Evolutionary conservation across 805 yeast genomes (phyloP).

Genomic region (Barnettozyma botsteinii): DNA sequence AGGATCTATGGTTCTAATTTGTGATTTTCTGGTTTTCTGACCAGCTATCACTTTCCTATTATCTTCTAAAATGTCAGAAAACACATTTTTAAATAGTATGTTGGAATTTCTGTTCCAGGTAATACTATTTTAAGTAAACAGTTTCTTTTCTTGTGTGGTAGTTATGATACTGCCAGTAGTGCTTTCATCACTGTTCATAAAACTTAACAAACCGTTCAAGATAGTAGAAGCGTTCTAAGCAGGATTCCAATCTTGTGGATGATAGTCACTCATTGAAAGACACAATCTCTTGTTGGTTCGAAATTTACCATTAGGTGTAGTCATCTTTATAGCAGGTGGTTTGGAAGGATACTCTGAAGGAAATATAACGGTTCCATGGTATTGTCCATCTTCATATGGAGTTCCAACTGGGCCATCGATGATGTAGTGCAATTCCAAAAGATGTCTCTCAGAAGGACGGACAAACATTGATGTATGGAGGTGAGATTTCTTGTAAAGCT

Average conservation of each 20-base stretch:
- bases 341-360: slow-evolving; percentile 83
- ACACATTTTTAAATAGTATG: slow-evolving; percentile 48
- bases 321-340: slow-evolving; percentile 82
- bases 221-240: slow-evolving; percentile 91
- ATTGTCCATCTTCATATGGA: slow-evolving; percentile 79
- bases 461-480: slow-evolving; percentile 80
- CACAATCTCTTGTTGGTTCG: slow-evolving; percentile 71
- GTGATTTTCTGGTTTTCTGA: not conserved
- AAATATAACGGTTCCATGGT: slow-evolving; percentile 77
- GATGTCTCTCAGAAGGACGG: slow-evolving; percentile 77
- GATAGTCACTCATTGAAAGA: slow-evolving; percentile 84
- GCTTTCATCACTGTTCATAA: slow-evolving; percentile 82
- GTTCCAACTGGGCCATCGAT: slow-evolving; percentile 89
- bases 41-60: not conserved
- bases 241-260: slow-evolving; percentile 93
- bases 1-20: slow-evolving; percentile 3
- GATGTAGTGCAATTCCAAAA: slow-evolving; percentile 88
- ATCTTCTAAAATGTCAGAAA: slow-evolving; percentile 37
- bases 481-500: slow-evolving; percentile 65
- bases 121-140: slow-evolving; percentile 50
- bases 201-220: slow-evolving; percentile 76
- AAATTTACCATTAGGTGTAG: slow-evolving; percentile 87
- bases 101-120: slow-evolving; percentile 17
- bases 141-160: slow-evolving; percentile 45
- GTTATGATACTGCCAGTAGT: slow-evolving; percentile 74